phyloP scores from a whole-genome alignment of 306 rosid genomes.

The Comarum palustre region DNA sequence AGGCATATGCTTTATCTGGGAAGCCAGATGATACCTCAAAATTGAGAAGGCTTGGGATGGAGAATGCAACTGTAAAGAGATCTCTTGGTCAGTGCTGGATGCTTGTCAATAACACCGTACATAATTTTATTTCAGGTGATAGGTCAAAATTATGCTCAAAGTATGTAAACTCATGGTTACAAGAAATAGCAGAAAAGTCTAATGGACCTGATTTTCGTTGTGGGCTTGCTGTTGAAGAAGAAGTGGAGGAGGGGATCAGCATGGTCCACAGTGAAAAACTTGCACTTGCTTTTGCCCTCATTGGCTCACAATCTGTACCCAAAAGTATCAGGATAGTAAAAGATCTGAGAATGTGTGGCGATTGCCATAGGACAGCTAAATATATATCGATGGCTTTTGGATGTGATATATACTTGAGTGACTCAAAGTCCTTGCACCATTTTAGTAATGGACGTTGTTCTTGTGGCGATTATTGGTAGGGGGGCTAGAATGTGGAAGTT shows the following conservation, averaged over 20 bases:
- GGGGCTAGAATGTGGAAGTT: neutral
- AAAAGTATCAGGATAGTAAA: constrained; percentile 60
- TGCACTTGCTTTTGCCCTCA: constrained; percentile 72
- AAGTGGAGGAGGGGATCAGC: constrained; percentile 60
- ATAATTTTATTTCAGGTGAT: constrained; percentile 58
- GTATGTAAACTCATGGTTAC: constrained; percentile 56
- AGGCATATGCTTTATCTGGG: constrained; percentile 59
- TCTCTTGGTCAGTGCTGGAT: constrained; percentile 74
- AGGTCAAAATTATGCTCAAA: constrained; percentile 40
- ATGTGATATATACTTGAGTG: constrained; percentile 69
- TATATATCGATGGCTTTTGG: constrained; percentile 61
- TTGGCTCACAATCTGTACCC: constrained; percentile 41
- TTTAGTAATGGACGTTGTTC: constrained; percentile 81
- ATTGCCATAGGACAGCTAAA: constrained; percentile 80
- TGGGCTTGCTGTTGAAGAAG: constrained; percentile 68
- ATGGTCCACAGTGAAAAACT: constrained; percentile 73
- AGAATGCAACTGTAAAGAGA: constrained; percentile 38
- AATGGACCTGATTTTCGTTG: constrained; percentile 37
- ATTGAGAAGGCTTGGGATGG: constrained; percentile 51
- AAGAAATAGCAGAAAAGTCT: constrained; percentile 39
- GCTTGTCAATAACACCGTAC: constrained; percentile 51
- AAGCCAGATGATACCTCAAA: constrained; percentile 47
- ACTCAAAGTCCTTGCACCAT: constrained; percentile 71
- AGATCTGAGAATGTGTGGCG: constrained; percentile 69
- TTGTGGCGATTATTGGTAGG: constrained; percentile 88